Evolutionary conservation across 345 rosid species (phyloP), one percentile per base, ranked within the genome.

Genomic region (Rhodamnia rubescens): DNA sequence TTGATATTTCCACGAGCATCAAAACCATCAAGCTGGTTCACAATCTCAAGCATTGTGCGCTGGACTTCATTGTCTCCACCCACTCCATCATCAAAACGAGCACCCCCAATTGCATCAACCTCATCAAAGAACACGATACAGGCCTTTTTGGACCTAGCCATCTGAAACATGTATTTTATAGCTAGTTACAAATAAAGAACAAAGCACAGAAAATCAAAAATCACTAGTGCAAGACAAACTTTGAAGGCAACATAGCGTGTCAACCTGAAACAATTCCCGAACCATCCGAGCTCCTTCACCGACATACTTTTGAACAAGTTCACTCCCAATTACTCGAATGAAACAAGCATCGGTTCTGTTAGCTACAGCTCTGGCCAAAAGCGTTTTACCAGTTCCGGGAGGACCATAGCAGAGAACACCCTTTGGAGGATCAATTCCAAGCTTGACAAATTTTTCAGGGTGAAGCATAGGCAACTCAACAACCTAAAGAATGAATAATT

Each of bases 201-300:
- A 69, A 69, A 69, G 47, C 80, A 36, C 26, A 36, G 42, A 69
- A 13, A 16, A 53, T 15, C 18, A 69, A 69, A 36, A 69, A 9
- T 69, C 44, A 69, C 47, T 69, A 18, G 26, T 69, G 80, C 80
- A 18, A 36, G 42, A 69, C 80, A 69, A 69, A 69, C 80, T 69
- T 69, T 69, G 47, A 69, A 69, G 47, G 80, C 26, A 40, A 54
- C 44, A 52, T 51, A 59, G n/a, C 16, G 55, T 22, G 40, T 49
- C n/a, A 82, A 96, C 98, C 97, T 95, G 98, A 84, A 96, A 96
- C 16, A 96, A 90, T 83, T 96, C 99, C 74, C 99, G 94, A 85
- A 96, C 98, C 97, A 96, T 95, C 74, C 98, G 92, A 51, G 99
- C 99, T 85, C 98, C 98, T 90, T 97, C 99, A 44, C 98, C 99